These are phyloP conservation scores for Xylariaceae sp. DNA, from an alignment of 2,329 filamentous ascomycete genomes.

Conservation along the genomic window DNA sequence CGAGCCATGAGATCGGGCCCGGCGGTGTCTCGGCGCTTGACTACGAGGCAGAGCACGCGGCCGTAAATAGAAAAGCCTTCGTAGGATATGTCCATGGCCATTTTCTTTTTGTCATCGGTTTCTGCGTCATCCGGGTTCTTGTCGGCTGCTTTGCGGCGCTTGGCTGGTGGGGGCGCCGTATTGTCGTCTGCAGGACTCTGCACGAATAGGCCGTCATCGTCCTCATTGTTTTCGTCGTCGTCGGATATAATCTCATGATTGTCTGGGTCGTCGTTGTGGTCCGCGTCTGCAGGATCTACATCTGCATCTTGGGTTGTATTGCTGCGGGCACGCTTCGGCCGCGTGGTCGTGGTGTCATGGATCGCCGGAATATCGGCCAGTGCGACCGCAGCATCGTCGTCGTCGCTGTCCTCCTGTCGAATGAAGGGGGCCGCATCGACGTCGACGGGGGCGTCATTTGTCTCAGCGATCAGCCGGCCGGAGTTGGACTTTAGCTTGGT, in stretches of 20 bases:
- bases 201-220: conserved; percentile 32
- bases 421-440: conserved; percentile 43
- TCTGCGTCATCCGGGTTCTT: conserved; percentile 28
- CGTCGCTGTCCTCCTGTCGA: conserved; percentile 60
- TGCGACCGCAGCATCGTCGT: conserved; percentile 51
- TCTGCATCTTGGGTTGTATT: conserved; percentile 25
- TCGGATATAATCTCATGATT: conserved; percentile 38
- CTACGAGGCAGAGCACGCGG: conserved; percentile 84
- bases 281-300: conserved; percentile 20
- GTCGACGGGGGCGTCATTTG: conserved; percentile 52
- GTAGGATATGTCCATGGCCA: conserved; percentile 81
- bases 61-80: conserved; percentile 97
- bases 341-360: conserved; percentile 27
- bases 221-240: conserved; percentile 34
- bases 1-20: conserved; percentile 37
- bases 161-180: conserved; percentile 43
- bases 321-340: conserved; percentile 32
- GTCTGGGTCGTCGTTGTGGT: conserved; percentile 31
- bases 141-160: conserved; percentile 42
- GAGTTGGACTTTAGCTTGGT: conserved; percentile 60
- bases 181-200: conserved; percentile 36
- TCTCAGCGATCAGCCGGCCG: conserved; percentile 56
- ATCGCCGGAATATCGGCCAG: conserved; percentile 55
- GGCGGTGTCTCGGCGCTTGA: conserved; percentile 68
- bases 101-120: conserved; percentile 82